Evolutionary conservation across 176 grass and related monocot genomes (phyloP), one percentile per base, ranked within the genome.

Genomic region (Oropetium thomaeum): DNA sequence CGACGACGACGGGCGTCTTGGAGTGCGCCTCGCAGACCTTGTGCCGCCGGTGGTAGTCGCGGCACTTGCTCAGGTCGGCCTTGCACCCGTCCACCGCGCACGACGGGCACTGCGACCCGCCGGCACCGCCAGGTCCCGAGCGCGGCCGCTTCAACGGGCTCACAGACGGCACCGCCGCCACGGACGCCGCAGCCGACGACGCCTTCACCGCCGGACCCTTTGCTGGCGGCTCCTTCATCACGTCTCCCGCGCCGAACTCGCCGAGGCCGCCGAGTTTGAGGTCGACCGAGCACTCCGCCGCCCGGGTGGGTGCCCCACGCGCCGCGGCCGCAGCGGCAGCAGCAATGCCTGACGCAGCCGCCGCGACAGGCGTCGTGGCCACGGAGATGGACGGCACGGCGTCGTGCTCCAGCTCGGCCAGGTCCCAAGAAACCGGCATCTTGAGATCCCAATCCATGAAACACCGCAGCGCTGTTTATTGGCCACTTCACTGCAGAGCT

Each of bases 361-460:
- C n/a, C 10, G 34, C 9, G 49, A 76, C 39, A 19, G 69, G 34
- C 37, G 23, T n/a, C 27, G 74, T 68, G 12, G 81, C 52, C 39
- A 69, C 58, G 52, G 90, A 62, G 35, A 54, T 43, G 15, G 71
- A n/a, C 19, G 74, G 77, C 54, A 81, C 71, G 28, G 80, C 69
- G 54, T 79, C 63, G 80, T 79, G 80, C 35, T 83, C 86, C 62
- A 88, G 80, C n/a, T 88, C 86, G 35, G 62, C 35, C 62, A 88
- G 86, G 72, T 92, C 91, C 95, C 95, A 98, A 27, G 84, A 81
- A 27, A 65, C 67, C 40, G 89, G 95, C 59, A 92, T 89, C 84
- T 94, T 97, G 73, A 89, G 87, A 88, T 92, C 91, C 95, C 95
- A 98, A 67, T 98, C 95, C 95, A 98, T 98, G 68, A 73, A 37